These are phyloP conservation scores for Ceratocystis cubensis DNA, from an alignment of 2,329 filamentous ascomycete genomes.

Conservation along the genomic window DNA sequence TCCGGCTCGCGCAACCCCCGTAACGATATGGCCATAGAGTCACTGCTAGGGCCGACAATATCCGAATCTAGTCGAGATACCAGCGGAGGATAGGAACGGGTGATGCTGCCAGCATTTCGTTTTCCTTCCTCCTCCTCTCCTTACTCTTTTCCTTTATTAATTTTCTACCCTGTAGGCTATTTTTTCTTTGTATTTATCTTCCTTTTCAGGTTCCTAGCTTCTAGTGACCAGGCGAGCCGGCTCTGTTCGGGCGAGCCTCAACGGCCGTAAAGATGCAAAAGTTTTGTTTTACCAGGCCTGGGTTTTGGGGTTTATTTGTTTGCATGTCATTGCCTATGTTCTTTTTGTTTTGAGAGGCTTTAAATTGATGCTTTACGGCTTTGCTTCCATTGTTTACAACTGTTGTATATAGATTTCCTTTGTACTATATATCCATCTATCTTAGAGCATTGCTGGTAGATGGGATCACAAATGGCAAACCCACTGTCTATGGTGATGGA, in stretches of 20 bases:
- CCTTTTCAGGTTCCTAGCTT: background rate
- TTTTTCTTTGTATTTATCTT: background rate
- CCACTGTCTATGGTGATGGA: too few relatives aligned
- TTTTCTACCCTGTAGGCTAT: background rate
- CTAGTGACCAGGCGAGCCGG: background rate
- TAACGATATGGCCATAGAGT: slow-evolving; percentile 16
- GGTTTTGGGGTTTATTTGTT: too few relatives aligned
- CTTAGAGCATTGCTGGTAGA: background rate
- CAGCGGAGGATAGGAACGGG: background rate
- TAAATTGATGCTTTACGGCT: background rate
- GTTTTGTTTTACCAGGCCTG: too few relatives aligned
- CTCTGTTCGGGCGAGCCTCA: background rate
- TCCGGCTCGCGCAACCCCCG: background rate
- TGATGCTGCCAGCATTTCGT: background rate
- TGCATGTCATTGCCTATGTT: background rate
- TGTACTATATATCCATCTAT: background rate
- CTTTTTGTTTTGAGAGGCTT: background rate
- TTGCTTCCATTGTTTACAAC: background rate
- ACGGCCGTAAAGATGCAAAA: background rate
- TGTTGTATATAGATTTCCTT: background rate
- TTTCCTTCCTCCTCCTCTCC: background rate
- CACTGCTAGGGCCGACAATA: slow-evolving; percentile 4
- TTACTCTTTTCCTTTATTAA: background rate
- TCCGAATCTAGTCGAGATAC: background rate
- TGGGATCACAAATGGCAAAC: background rate